These are phyloP conservation scores for Rhodotorula mucilaginosa DNA, from an alignment of 1,284 basidiomycete genomes.

Conservation along the genomic window DNA sequence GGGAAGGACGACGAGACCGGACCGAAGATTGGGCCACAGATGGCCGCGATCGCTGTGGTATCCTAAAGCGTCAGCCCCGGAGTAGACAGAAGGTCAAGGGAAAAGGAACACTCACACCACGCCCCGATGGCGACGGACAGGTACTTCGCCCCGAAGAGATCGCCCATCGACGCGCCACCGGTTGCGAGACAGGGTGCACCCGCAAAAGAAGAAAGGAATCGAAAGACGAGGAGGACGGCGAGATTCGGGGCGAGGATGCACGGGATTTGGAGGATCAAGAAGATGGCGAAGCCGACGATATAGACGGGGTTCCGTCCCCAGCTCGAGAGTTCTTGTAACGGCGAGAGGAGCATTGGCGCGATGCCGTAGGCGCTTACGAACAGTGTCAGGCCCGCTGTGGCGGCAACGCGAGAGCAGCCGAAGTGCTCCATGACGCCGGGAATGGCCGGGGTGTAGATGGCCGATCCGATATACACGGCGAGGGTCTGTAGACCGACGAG, in stretches of 20 bases:
- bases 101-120: not conserved
- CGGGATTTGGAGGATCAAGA: slow-evolving; percentile 31
- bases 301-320: slow-evolving; percentile 44
- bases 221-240: slow-evolving; percentile 33
- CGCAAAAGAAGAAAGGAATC: slow-evolving; percentile 43
- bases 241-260: slow-evolving; percentile 19
- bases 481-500: slow-evolving; percentile 48
- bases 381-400: slow-evolving; percentile 35
- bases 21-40: slow-evolving; percentile 24
- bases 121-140: slow-evolving; percentile 14
- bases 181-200: slow-evolving; percentile 45
- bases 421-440: slow-evolving; percentile 40
- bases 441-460: slow-evolving; percentile 45
- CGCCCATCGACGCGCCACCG: slow-evolving; percentile 44
- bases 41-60: not conserved
- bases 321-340: slow-evolving; percentile 46
- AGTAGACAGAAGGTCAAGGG: not conserved
- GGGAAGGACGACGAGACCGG: slow-evolving; percentile 41
- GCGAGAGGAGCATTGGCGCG: slow-evolving; percentile 45
- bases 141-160: slow-evolving; percentile 30
- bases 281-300: slow-evolving; percentile 35
- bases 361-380: slow-evolving; percentile 39
- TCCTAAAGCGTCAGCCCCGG: not conserved
- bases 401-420: slow-evolving; percentile 23
- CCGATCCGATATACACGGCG: slow-evolving; percentile 46